Conservation (phyloP, 192 early-diverging fungal species). For the Mortierella antarctica region DNA sequence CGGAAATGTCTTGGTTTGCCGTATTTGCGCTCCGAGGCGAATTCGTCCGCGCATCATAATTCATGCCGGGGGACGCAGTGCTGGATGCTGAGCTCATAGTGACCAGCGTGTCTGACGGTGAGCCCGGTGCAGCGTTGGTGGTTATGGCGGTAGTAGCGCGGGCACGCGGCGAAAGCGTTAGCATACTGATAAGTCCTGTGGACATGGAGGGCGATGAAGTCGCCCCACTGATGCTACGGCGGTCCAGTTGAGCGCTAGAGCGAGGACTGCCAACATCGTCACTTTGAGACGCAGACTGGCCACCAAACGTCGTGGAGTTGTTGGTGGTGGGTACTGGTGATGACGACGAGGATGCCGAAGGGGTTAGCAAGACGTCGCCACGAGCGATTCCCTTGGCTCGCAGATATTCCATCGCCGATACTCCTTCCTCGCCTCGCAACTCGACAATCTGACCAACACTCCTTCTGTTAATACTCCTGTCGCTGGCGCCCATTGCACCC, state of each 20-base stretch:
- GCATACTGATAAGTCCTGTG: background rate
- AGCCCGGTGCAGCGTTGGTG: background rate
- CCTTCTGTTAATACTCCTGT: conserved; percentile 9
- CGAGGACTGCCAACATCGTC: background rate
- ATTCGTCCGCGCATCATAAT: too few relatives aligned
- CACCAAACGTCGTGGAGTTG: background rate
- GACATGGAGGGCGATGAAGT: conserved; percentile 8
- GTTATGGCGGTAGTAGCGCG: background rate
- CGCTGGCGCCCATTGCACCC: background rate
- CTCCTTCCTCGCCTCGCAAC: conserved; percentile 25
- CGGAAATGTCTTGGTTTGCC: conserved; percentile 21
- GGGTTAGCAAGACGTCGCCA: background rate
- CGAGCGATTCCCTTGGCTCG: conserved; percentile 23
- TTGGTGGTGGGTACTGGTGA: background rate
- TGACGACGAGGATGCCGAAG: background rate
- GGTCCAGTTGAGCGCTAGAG: conserved; percentile 9
- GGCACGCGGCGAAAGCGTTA: conserved; percentile 13
- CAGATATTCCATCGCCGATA: conserved; percentile 32
- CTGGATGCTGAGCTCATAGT: background rate
- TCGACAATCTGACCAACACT: conserved; percentile 40
- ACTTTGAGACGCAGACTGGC: background rate
- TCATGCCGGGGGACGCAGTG: background rate
- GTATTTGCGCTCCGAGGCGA: background rate
- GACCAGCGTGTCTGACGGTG: background rate
- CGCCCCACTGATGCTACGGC: background rate